These are phyloP conservation scores for Inonotus hispidus DNA, from an alignment of 1,284 basidiomycete genomes.

Conservation along the genomic window DNA sequence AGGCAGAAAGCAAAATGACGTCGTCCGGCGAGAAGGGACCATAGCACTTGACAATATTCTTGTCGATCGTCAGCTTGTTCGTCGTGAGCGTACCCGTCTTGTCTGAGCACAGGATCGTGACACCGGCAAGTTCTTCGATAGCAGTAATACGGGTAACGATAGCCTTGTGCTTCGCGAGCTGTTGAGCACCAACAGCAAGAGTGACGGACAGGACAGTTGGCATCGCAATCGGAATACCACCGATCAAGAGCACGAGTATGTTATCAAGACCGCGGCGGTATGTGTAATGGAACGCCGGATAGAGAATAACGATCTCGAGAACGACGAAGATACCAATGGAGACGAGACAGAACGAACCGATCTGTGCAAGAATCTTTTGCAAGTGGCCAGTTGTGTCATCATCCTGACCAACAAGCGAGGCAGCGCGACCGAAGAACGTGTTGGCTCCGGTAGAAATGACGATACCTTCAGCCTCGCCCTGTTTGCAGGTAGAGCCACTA, in stretches of 20 bases:
- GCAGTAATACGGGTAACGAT: constrained; percentile 98
- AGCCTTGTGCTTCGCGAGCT: constrained; percentile 97
- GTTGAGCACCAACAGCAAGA: constrained; percentile 95
- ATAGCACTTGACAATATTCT: constrained; percentile 88
- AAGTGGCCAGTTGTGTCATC: constrained; percentile 96
- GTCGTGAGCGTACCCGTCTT: constrained; percentile 97
- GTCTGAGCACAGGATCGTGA: constrained; percentile 96
- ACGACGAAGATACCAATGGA: constrained; percentile 92
- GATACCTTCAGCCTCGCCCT: constrained; percentile 95
- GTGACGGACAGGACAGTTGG: constrained; percentile 95
- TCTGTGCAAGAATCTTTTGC: constrained; percentile 95
- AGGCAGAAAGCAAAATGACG: constrained; percentile 89
- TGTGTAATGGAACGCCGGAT: constrained; percentile 80
- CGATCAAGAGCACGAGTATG: constrained; percentile 95
- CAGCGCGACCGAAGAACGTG: constrained; percentile 95
- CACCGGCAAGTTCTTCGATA: constrained; percentile 95
- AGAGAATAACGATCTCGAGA: constrained; percentile 85
- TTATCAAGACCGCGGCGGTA: constrained; percentile 96
- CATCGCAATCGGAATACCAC: constrained; percentile 99
- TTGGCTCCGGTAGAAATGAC: constrained; percentile 95
- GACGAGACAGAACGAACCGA: constrained; percentile 93
- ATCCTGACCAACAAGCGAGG: constrained; percentile 91
- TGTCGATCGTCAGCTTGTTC: constrained; percentile 98
- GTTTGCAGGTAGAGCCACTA: constrained; percentile 93
- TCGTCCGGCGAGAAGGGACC: constrained; percentile 85